A percentile compares a stretch with the other conserved stretches of the same genome.
Conservation (phyloP, 306 rosid genomes). For the Sechiopsis laciniata region DNA sequence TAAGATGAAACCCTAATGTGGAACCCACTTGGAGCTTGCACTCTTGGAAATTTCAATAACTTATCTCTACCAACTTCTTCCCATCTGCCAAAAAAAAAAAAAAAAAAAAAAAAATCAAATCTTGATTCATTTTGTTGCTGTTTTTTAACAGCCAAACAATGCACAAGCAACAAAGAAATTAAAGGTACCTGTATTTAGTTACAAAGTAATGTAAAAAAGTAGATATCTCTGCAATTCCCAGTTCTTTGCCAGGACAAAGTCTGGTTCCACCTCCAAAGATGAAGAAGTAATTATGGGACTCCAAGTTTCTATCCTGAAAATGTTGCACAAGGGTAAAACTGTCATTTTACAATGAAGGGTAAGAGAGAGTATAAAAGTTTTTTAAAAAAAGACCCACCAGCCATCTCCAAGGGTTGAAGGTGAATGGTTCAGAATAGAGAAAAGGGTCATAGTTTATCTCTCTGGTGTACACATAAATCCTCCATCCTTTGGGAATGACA, state of each 20-base stretch:
- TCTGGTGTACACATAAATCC: slow-evolving; percentile 86
- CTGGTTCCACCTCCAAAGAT: slow-evolving; percentile 93
- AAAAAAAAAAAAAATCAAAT: neutral
- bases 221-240: slow-evolving; percentile 82
- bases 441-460: slow-evolving; percentile 73
- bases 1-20: slow-evolving; percentile 70
- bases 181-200: slow-evolving; percentile 78
- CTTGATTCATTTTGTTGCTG: neutral
- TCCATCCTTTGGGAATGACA: slow-evolving; percentile 89
- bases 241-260: slow-evolving; percentile 88
- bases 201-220: slow-evolving; percentile 84
- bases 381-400: slow-evolving; percentile 48
- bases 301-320: slow-evolving; percentile 58
- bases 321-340: slow-evolving; percentile 6
- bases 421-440: slow-evolving; percentile 72
- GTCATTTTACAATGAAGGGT: slow-evolving; percentile 11
- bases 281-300: slow-evolving; percentile 52
- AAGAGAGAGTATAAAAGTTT: neutral
- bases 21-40: slow-evolving; percentile 89
- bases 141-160: neutral
- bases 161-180: neutral
- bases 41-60: slow-evolving; percentile 88
- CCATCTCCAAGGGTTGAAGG: slow-evolving; percentile 98
- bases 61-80: slow-evolving; percentile 94
- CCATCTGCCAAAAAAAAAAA: slow-evolving; percentile 51